phyloP scores from a whole-genome alignment of 208 protist species.

The Leishmania tarentolae region DNA sequence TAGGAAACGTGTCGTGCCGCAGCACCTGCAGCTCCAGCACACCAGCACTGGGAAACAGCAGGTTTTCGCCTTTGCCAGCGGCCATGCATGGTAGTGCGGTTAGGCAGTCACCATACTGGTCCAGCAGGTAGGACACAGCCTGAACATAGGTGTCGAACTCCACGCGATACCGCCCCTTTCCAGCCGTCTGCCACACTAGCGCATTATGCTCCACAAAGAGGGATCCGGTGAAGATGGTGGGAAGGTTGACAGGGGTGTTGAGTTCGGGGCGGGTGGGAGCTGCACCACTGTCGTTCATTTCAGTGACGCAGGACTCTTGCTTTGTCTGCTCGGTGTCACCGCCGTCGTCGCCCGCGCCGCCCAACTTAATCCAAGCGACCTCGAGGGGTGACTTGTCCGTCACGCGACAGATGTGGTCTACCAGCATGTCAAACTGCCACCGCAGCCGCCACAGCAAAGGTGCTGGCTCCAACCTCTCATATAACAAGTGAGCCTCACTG shows the following conservation, averaged over 20 bases:
- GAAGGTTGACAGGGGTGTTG: slow-evolving; percentile 4
- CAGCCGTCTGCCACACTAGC: slow-evolving; percentile 68
- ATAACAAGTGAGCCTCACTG: slow-evolving; percentile 27
- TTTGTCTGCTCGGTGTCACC: not conserved
- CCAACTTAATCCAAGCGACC: slow-evolving; percentile 31
- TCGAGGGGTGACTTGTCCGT: slow-evolving; percentile 26
- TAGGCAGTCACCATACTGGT: slow-evolving; percentile 64
- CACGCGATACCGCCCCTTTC: slow-evolving; percentile 70
- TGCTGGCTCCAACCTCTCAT: slow-evolving; percentile 24
- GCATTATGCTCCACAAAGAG: slow-evolving; percentile 30
- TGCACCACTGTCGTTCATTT: not conserved
- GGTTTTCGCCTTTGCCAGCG: slow-evolving; percentile 9
- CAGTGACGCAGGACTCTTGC: slow-evolving; percentile 3
- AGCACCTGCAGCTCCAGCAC: slow-evolving; percentile 62
- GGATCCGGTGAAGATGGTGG: slow-evolving; percentile 52
- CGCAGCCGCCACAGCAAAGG: slow-evolving; percentile 76
- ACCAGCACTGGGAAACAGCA: slow-evolving; percentile 55
- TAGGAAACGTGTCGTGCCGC: slow-evolving; percentile 70
- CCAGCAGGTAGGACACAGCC: slow-evolving; percentile 75
- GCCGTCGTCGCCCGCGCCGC: slow-evolving; percentile 3
- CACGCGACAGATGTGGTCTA: slow-evolving; percentile 42
- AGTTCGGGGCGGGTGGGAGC: not conserved
- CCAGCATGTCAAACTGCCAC: slow-evolving; percentile 83
- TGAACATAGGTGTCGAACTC: slow-evolving; percentile 87
- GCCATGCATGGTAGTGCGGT: slow-evolving; percentile 27